Evolutionary conservation across 2,329 filamentous ascomycete species (phyloP).

Genomic region (Sporothrix phasma): DNA sequence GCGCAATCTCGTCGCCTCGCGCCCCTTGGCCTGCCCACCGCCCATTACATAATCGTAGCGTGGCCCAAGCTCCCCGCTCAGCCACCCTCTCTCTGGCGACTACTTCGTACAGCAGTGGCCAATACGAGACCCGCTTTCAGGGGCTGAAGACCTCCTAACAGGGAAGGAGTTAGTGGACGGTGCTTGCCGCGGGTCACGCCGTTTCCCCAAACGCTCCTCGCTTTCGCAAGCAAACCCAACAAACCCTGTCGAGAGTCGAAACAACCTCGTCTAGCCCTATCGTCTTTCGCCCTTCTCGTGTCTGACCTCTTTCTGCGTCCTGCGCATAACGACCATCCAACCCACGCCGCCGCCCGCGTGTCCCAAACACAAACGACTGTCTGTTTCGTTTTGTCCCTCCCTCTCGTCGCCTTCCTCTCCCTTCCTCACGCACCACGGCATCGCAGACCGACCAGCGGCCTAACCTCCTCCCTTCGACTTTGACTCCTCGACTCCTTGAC

Average conservation of each 20-base stretch:
- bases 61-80: conserved; percentile 1
- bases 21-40: neutral
- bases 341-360: neutral
- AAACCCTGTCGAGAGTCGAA: neutral
- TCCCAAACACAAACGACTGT: neutral
- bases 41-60: neutral
- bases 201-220: conserved; percentile 1
- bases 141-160: neutral
- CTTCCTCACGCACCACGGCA: neutral
- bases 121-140: conserved; percentile 14
- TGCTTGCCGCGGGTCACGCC: conserved; percentile 3
- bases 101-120: neutral
- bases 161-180: neutral
- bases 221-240: neutral
- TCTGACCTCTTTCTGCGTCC: no score
- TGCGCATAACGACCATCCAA: neutral
- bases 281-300: neutral
- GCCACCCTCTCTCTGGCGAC: neutral
- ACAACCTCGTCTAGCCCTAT: neutral
- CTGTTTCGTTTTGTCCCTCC: neutral
- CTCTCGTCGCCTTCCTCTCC: neutral
- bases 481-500: no score
- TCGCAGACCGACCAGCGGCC: neutral
- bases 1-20: neutral
- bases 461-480: no score